A percentile compares a stretch with the other conserved stretches of the same genome.
These are phyloP conservation scores for Ceratocystis variospora DNA, from an alignment of 2,329 filamentous ascomycete genomes.

Conservation along the genomic window DNA sequence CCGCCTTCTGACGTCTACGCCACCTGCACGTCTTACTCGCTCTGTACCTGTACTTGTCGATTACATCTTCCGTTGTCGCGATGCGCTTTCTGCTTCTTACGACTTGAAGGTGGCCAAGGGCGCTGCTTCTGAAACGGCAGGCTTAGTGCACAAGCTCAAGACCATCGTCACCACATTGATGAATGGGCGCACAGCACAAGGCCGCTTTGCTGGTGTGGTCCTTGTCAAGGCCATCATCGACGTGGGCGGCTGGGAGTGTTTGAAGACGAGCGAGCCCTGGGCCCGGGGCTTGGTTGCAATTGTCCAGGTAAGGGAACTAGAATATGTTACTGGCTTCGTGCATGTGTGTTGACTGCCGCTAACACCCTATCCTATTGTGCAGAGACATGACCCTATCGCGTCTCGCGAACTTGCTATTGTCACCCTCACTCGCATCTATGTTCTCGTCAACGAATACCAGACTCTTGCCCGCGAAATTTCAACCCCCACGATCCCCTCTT, in stretches of 20 bases:
- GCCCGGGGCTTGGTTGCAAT: conserved; percentile 61
- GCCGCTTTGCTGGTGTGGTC: conserved; percentile 63
- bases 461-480: conserved; percentile 78
- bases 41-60: conserved; percentile 55
- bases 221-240: conserved; percentile 72
- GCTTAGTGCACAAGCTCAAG: conserved; percentile 70
- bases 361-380: not conserved
- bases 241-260: conserved; percentile 68
- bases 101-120: conserved; percentile 46
- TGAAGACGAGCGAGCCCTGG: conserved; percentile 62
- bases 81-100: conserved; percentile 48
- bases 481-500: conserved; percentile 63
- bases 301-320: conserved; percentile 43
- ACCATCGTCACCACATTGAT: conserved; percentile 64
- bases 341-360: conserved; percentile 20
- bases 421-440: conserved; percentile 69
- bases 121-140: conserved; percentile 46
- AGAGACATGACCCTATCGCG: conserved; percentile 65
- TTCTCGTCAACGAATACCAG: conserved; percentile 66
- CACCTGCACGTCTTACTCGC: conserved; percentile 58
- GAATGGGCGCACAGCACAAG: conserved; percentile 59
- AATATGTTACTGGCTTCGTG: not conserved
- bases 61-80: conserved; percentile 43
- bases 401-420: conserved; percentile 66
- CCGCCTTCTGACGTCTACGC: conserved; percentile 55